Conservation (phyloP, 179 eudicot genomes). For the Drosera spatulata region DNA sequence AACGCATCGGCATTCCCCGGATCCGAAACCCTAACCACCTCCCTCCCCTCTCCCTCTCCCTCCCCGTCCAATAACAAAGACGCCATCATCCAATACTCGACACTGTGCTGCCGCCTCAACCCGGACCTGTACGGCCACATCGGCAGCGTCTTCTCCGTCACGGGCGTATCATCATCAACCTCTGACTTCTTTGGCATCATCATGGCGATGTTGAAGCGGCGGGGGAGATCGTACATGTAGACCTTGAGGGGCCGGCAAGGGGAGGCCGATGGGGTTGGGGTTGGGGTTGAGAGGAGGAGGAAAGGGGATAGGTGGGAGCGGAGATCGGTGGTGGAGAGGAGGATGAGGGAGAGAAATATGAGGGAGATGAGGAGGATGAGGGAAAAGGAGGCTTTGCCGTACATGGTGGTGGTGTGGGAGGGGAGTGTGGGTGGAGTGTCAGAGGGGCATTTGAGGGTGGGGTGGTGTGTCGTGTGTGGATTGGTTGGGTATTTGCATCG, state of each 20-base stretch:
- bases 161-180: conserved; percentile 21
- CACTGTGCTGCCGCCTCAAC: conserved; percentile 63
- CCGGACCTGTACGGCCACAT: conserved; percentile 57
- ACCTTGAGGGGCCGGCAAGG: conserved; percentile 49
- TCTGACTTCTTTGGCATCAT: conserved; percentile 13
- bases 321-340: conserved; percentile 32
- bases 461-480: too few species aligned
- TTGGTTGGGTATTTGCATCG: too few species aligned
- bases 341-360: conserved; percentile 17
- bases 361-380: conserved; percentile 17
- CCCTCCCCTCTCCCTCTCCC: conserved; percentile 14
- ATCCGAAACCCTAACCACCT: conserved; percentile 66
- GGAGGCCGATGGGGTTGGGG: conserved; percentile 9
- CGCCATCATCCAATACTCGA: conserved; percentile 93
- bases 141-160: conserved; percentile 41
- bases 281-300: too few species aligned
- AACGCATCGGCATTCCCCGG: conserved; percentile 66
- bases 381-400: conserved; percentile 21
- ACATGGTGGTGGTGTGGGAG: conserved; percentile 1
- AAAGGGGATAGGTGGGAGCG: conserved; percentile 42
- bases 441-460: too few species aligned
- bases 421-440: too few species aligned
- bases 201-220: conserved; percentile 62
- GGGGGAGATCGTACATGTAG: conserved; percentile 74
- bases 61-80: conserved; percentile 36